Evolutionary conservation across 2,329 filamentous ascomycete genomes (phyloP).

Genomic region (Arthrocladium fulminans): DNA sequence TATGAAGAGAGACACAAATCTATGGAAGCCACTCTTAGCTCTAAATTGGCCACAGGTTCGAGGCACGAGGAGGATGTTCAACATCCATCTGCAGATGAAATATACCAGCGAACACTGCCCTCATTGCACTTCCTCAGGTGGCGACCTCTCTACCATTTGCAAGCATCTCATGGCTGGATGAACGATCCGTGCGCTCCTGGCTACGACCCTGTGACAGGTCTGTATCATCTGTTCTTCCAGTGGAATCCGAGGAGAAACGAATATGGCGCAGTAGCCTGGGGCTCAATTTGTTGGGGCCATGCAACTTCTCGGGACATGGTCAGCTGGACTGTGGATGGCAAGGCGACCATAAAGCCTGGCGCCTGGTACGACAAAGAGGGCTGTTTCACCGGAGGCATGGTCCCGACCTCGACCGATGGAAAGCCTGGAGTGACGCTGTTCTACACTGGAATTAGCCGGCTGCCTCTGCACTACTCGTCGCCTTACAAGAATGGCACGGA

Average conservation of each 20-base stretch:
- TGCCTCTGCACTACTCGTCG: slow-evolving; percentile 35
- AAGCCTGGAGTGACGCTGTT: slow-evolving; percentile 27
- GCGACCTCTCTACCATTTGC: slow-evolving; percentile 31
- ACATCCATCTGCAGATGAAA: background rate
- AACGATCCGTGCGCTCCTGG: slow-evolving; percentile 38
- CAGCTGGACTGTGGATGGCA: slow-evolving; percentile 28
- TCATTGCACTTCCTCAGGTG: slow-evolving; percentile 18
- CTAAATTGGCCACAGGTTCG: background rate
- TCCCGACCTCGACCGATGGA: slow-evolving; percentile 24
- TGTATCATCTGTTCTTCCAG: slow-evolving; percentile 37
- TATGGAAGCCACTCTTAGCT: background rate
- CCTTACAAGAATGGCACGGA: slow-evolving; percentile 31
- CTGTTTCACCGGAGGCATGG: slow-evolving; percentile 36
- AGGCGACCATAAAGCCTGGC: slow-evolving; percentile 28
- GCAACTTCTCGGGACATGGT: slow-evolving; percentile 32
- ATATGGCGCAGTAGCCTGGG: slow-evolving; percentile 39
- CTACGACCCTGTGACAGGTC: slow-evolving; percentile 31
- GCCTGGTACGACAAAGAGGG: slow-evolving; percentile 33
- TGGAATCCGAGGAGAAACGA: slow-evolving; percentile 36
- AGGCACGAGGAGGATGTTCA: background rate
- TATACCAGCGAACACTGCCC: slow-evolving; percentile 12
- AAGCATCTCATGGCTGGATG: slow-evolving; percentile 33
- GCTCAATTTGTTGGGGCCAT: slow-evolving; percentile 36
- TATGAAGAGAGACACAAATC: slow-evolving; percentile 1
- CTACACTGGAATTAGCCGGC: slow-evolving; percentile 34